phyloP scores from a whole-genome alignment of 2,329 filamentous ascomycete species.

The Penicillium corylophilum region DNA sequence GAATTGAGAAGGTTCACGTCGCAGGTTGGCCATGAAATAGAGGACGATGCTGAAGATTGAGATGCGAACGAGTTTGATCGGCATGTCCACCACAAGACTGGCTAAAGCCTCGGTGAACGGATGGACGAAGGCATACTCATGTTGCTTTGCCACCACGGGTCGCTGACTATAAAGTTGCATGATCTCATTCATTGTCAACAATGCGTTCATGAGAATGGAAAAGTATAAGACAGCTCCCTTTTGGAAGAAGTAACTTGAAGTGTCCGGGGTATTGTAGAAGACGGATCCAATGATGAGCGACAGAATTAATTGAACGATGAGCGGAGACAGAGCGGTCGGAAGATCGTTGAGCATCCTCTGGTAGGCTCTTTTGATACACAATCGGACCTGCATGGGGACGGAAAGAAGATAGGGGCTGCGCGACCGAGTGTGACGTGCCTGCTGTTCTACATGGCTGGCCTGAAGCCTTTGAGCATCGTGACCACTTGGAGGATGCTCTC shows the following conservation, averaged over 20 bases:
- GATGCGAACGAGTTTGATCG: slow-evolving; percentile 72
- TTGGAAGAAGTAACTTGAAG: slow-evolving; percentile 69
- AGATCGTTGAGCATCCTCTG: slow-evolving; percentile 72
- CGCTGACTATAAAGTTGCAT: slow-evolving; percentile 42
- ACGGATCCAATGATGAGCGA: slow-evolving; percentile 74
- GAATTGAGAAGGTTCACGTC: slow-evolving; percentile 70
- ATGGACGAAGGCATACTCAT: slow-evolving; percentile 31
- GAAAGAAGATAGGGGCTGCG: slow-evolving; percentile 70
- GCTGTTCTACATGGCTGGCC: slow-evolving; percentile 34
- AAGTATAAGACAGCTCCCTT: slow-evolving; percentile 81
- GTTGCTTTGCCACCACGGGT: slow-evolving; percentile 30
- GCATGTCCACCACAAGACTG: slow-evolving; percentile 46
- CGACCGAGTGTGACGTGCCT: slow-evolving; percentile 47
- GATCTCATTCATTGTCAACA: slow-evolving; percentile 49
- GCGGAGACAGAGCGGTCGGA: slow-evolving; percentile 64
- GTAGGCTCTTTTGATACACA: slow-evolving; percentile 80
- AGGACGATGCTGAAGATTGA: slow-evolving; percentile 74
- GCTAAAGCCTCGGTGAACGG: slow-evolving; percentile 20
- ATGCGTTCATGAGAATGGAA: slow-evolving; percentile 80
- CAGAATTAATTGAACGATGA: slow-evolving; percentile 67
- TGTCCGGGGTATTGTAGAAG: slow-evolving; percentile 70
- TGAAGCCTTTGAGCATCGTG: slow-evolving; percentile 29
- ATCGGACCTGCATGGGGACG: slow-evolving; percentile 67
- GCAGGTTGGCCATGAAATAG: slow-evolving; percentile 83
- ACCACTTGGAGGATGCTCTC: slow-evolving; percentile 36